Base-by-base conservation (phyloP, 345 rosid species). In the Linum tenue region DNA sequence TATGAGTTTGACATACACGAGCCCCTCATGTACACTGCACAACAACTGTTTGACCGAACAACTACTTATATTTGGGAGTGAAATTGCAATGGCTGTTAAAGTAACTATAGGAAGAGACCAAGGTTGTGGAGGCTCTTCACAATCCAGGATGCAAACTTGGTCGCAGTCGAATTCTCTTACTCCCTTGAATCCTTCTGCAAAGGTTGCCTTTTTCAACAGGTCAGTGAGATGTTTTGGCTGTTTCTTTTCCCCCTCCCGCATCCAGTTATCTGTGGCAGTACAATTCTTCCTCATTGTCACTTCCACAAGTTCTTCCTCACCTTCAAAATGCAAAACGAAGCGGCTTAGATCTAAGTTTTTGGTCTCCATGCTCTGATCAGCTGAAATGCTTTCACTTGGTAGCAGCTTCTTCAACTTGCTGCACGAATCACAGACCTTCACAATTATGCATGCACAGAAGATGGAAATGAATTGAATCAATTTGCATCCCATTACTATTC, bases 41-140 rank as follows among this genome's bases (percentile, higher is more conserved):
- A 83, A 64, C 68, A 94, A 35, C 78, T 73, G 75, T 60, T 84
- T 75, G 7, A 71, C 17, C 1, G 70, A 66, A 43, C 10, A 2
- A 2, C 73, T 56, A 39, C 81, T 68, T 35, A 85, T 72, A 44
- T 79, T 43, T 10, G 96, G 90, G 67, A 86, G 82, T 56, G 96
- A 76, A 12, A 82, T 67, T 16, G 84, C 97, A 43, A 92, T 80
- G 76, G 84, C 81, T 60, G 90, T 73, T n/a, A 92, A 73, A 62
- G 96, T 89, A 53, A 76, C 94, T 6, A 92, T 48, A 3, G 96
- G 84, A 62, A 92, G 97, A n/a, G 90, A 76, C 98, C 96, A 92
- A 64, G 88, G 81, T 56, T 84, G 81, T 0, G 86, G 88, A 62
- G 97, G 97, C 63, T 85, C 87, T 37, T 72, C 84, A 55, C 64